Evolutionary conservation across 179 eudicot genomes (phyloP), one percentile per base, ranked within the genome.

Genomic region (Camellia oleifera): DNA sequence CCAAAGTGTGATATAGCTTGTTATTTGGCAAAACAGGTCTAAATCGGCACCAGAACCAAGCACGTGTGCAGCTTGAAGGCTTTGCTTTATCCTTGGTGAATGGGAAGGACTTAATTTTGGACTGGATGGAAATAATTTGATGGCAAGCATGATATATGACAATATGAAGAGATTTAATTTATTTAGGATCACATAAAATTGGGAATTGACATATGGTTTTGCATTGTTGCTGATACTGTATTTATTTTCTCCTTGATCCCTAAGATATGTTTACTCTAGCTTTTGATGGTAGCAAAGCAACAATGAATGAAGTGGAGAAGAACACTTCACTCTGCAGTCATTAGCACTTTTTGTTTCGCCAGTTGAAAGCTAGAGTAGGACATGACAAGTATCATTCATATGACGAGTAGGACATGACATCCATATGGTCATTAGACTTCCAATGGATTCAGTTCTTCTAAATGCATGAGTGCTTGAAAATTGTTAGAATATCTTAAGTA

Each of bases 241-340:
- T n/a, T 5, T n/a, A 15, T n/a, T 15, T 61, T 15, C 65, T 61
- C 26, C 23, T n/a, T 61, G 20, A 61, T n/a, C 20, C 65, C 23
- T 61, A 61, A 72, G 14, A 72, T 4, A 20, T 46, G 17, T 18
- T 71, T 48, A 20, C 40, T 73, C 44, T 73, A 18, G 46, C 18
- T 13, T 65, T 73, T 54, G 76, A 53, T 53, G n/a, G n/a, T 18
- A 53, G 76, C 63, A 73, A 72, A 53, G 76, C 63, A 73, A 72
- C 26, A 48, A 52, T 48, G 6, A 13, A 52, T 72, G 5, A 42
- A 42, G 14, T 7, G n/a, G 26, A 32, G 40, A 32, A 32, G 40
- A 40, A 20, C 60, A 17, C 56, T 17, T n/a, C 17, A 44, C 7
- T 48, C 11, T 48, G 54, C 23, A 26, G 65, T 65, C 13, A 26